Evolutionary conservation across 805 yeast genomes (phyloP), one percentile per base, ranked within the genome.

Genomic region (Saccharomycopsis microspora): DNA sequence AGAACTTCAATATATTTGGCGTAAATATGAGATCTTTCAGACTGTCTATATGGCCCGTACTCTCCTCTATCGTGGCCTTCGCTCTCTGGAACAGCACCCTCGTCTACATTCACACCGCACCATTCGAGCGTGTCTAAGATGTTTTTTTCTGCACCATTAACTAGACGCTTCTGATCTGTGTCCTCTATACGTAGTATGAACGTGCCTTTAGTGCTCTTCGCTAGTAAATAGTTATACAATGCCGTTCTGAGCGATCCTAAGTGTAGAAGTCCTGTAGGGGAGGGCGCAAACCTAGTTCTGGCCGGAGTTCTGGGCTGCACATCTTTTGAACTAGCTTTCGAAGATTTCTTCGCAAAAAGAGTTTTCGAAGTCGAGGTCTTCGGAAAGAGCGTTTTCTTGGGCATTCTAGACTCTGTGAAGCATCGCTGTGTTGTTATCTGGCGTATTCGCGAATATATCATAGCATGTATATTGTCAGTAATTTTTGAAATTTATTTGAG

Each of bases 241-340:
- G 97, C 97, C 0, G 99, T 93, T 61, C 99, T 68, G 42, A 93
- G 60, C 0, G 97, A 89, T 0, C 99, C 99, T 50, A 93, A 61
- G 61, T 93, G 99, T n/a, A 93, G 69, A 52, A 76, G 76, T 0
- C 99, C 99, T 0, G 99, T 93, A 1, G 99, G 99, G 1, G 97
- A 88, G 0, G 99, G 98, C 0, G 99, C 99, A 64, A 93, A 93
- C 54, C 99, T 67, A 1, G 97, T 85, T 54, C 96, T 64, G 0
- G 80, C 94, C 0, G 93, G 47, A 19, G 19, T 19, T 19, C 19
- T 19, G 19, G 19, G 19, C 19, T 19, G 19, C 19, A 19, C 19
- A 19, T 19, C 19, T 19, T 19, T 19, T 19, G 19, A 19, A 19
- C 19, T 19, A 19, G 19, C 19, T 19, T 19, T 19, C 19, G 19